Conservation (phyloP, 2,329 filamentous ascomycete species). For the Neofusicoccum umdonicola region DNA sequence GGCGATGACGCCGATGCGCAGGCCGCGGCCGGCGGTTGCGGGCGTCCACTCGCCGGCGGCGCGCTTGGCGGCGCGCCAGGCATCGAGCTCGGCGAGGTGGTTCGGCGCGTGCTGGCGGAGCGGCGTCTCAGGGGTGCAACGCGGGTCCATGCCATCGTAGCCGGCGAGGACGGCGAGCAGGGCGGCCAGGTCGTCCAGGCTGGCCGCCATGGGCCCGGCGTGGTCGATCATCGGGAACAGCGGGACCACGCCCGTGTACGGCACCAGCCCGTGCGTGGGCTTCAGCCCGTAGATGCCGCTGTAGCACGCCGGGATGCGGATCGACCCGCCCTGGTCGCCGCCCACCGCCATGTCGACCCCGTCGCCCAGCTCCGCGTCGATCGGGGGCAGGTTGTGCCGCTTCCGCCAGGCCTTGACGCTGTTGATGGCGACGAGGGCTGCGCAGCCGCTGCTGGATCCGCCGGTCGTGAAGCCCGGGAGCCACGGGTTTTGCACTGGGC, state of each 20-base stretch:
- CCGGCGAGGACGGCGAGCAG: slow-evolving; percentile 44
- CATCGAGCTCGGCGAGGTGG: slow-evolving; percentile 31
- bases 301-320: slow-evolving; percentile 70
- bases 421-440: slow-evolving; percentile 30
- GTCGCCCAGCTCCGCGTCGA: slow-evolving; percentile 27
- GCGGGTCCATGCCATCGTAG: slow-evolving; percentile 46
- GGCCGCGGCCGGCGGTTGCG: slow-evolving; percentile 34
- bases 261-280: slow-evolving; percentile 59
- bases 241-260: slow-evolving; percentile 44
- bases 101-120: slow-evolving; percentile 35
- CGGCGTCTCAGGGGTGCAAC: slow-evolving; percentile 42
- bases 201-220: slow-evolving; percentile 43
- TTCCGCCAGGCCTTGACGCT: slow-evolving; percentile 28
- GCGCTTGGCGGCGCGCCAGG: slow-evolving; percentile 28
- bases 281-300: slow-evolving; percentile 83
- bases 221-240: slow-evolving; percentile 47
- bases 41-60: slow-evolving; percentile 28
- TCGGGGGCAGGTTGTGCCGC: slow-evolving; percentile 21
- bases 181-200: slow-evolving; percentile 41
- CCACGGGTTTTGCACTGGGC: slow-evolving; percentile 44
- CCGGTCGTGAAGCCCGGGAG: slow-evolving; percentile 35
- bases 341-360: slow-evolving; percentile 49
- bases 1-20: slow-evolving; percentile 48
- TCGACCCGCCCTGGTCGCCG: slow-evolving; percentile 69
- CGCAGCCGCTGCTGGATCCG: slow-evolving; percentile 35